Conservation (phyloP, 1,284 basidiomycete genomes). For the Sporisorium reilianum region DNA sequence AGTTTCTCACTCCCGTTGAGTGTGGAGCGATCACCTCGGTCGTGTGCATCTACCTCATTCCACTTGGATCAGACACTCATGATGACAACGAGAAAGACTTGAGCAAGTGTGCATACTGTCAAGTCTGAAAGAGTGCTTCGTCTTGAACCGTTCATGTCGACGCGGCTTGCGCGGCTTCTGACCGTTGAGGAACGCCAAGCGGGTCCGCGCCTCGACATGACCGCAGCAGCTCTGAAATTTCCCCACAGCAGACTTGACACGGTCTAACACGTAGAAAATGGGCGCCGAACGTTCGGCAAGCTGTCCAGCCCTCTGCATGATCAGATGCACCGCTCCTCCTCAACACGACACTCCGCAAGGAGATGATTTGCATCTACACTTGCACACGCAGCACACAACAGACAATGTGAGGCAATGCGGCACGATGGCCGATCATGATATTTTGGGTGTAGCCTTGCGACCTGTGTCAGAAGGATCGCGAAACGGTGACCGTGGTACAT, state of each 20-base stretch:
- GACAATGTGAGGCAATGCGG: slow-evolving; percentile 21
- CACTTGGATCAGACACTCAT: background rate
- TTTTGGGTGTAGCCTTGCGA: slow-evolving; percentile 26
- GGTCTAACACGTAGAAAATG: slow-evolving; percentile 15
- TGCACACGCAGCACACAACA: background rate
- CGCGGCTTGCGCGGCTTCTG: slow-evolving; percentile 9
- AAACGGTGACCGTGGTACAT: slow-evolving; percentile 19
- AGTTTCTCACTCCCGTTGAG: background rate
- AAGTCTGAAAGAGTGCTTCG: background rate
- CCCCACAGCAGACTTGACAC: too few relatives aligned
- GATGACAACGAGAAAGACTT: background rate
- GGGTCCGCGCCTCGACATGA: slow-evolving; percentile 41
- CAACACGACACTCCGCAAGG: background rate
- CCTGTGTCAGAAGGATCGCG: slow-evolving; percentile 15
- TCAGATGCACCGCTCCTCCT: background rate
- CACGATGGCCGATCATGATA: slow-evolving; percentile 35
- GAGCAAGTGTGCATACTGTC: background rate
- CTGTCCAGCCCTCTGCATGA: background rate
- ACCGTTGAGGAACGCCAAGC: background rate
- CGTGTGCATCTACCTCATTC: background rate
- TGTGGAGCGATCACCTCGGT: background rate
- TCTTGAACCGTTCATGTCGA: background rate
- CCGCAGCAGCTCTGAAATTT: slow-evolving; percentile 27
- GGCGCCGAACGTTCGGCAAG: background rate
- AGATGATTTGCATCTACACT: background rate